Evolutionary conservation across 1,284 basidiomycete species (phyloP).

Genomic region (Leccinum variabile): DNA sequence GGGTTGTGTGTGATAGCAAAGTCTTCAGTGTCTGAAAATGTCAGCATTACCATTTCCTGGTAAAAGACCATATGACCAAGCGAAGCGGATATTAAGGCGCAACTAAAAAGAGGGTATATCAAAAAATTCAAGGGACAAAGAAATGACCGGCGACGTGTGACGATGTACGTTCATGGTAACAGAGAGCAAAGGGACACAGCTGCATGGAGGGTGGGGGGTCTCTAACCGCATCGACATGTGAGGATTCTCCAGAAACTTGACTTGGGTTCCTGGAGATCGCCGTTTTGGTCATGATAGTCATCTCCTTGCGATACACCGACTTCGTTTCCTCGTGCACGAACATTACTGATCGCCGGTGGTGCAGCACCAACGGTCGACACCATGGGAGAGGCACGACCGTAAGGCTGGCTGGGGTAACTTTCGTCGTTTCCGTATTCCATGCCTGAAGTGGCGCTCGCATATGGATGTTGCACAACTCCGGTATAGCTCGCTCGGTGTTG

Average conservation of each 20-base stretch:
- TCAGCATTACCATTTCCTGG: slow-evolving; percentile 32
- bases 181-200: slow-evolving; percentile 18
- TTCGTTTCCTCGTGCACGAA: slow-evolving; percentile 67
- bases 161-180: slow-evolving; percentile 28
- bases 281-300: slow-evolving; percentile 57
- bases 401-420: slow-evolving; percentile 51
- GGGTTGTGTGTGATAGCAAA: slow-evolving; percentile 32
- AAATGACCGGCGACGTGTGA: slow-evolving; percentile 29
- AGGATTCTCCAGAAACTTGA: slow-evolving; percentile 63
- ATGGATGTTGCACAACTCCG: slow-evolving; percentile 57
- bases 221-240: slow-evolving; percentile 72
- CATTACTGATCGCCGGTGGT: slow-evolving; percentile 68
- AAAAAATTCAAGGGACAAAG: slow-evolving; percentile 25
- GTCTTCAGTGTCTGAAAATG: slow-evolving; percentile 23
- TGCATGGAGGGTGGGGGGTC: slow-evolving; percentile 3
- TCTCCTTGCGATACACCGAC: slow-evolving; percentile 62
- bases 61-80: slow-evolving; percentile 36
- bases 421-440: slow-evolving; percentile 58
- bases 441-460: slow-evolving; percentile 54
- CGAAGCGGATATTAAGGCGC: slow-evolving; percentile 39
- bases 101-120: slow-evolving; percentile 37
- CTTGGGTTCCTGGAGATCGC: slow-evolving; percentile 54
- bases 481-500: slow-evolving; percentile 47
- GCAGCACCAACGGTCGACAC: slow-evolving; percentile 62
- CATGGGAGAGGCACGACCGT: slow-evolving; percentile 76